phyloP scores from a whole-genome alignment of 352 stramenopile species.

The Pythium utonaiense region DNA sequence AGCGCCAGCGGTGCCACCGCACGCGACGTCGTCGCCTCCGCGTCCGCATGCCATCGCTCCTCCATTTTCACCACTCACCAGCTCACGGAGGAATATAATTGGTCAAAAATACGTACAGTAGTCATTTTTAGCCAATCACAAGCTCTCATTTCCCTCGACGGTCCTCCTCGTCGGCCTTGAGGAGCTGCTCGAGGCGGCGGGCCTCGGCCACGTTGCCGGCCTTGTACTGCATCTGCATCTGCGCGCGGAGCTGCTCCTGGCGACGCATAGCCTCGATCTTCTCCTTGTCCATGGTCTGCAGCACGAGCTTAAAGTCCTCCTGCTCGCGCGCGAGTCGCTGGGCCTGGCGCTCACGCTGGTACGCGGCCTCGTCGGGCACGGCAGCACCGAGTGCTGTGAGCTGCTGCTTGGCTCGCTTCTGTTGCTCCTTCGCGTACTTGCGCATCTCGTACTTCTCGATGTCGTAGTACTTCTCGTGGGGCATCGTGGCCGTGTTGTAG shows the following conservation, averaged over 20 bases:
- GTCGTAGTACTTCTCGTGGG: conserved; percentile 97
- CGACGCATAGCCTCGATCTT: conserved; percentile 87
- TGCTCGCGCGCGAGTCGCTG: conserved; percentile 56
- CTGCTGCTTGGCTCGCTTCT: conserved; percentile 30
- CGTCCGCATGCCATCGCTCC: background rate
- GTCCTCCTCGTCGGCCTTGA: conserved; percentile 28
- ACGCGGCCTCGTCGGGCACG: conserved; percentile 49
- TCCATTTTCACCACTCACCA: background rate
- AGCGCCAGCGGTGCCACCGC: conserved; percentile 25
- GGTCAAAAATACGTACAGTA: background rate
- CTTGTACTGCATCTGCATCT: conserved; percentile 92
- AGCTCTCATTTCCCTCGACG: background rate
- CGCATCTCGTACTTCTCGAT: conserved; percentile 97
- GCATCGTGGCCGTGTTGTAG: conserved; percentile 97
- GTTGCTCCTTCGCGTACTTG: conserved; percentile 86
- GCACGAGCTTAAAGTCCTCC: conserved; percentile 69
- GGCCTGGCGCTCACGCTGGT: conserved; percentile 54
- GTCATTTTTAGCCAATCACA: background rate
- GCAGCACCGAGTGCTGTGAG: conserved; percentile 1
- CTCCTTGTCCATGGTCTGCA: conserved; percentile 81
- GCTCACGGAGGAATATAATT: background rate
- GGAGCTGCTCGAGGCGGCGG: conserved; percentile 74
- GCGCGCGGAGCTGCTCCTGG: conserved; percentile 73
- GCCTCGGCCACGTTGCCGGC: conserved; percentile 82
- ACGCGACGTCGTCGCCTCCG: background rate